These are phyloP conservation scores for Platanthera guangdongensis DNA, from an alignment of 106 monocot genomes.

Conservation along the genomic window DNA sequence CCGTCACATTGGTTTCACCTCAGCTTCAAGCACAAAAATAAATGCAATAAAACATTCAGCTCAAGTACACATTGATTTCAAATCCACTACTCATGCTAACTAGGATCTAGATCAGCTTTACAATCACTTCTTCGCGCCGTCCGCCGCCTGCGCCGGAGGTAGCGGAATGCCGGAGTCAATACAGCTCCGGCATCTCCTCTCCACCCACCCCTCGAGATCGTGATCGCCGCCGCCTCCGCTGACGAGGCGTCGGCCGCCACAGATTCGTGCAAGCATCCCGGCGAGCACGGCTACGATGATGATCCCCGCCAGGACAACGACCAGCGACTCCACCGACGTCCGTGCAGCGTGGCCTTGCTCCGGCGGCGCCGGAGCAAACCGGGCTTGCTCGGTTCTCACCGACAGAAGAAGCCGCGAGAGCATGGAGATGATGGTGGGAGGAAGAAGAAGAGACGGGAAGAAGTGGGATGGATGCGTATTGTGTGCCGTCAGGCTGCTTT, in stretches of 20 bases:
- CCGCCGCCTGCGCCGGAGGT: background rate
- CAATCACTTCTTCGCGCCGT: background rate
- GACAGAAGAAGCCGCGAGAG: background rate
- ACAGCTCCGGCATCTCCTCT: slow-evolving; percentile 40
- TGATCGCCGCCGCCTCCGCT: slow-evolving; percentile 6
- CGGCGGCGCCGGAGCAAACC: background rate
- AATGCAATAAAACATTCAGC: no score
- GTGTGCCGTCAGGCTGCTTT: no score
- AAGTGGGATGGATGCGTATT: no score
- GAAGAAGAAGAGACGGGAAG: background rate
- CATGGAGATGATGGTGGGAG: background rate
- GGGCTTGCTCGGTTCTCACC: background rate
- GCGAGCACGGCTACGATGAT: slow-evolving; percentile 12
- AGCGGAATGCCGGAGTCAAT: slow-evolving; percentile 38
- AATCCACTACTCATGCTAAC: no score
- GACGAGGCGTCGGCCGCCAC: slow-evolving; percentile 8
- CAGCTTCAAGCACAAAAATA: no score
- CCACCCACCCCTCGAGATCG: slow-evolving; percentile 43
- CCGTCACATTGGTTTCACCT: no score
- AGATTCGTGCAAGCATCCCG: slow-evolving; percentile 9
- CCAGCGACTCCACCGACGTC: slow-evolving; percentile 12
- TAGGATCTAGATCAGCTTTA: background rate
- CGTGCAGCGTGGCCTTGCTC: background rate
- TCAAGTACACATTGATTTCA: no score
- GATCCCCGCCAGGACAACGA: slow-evolving; percentile 14